Evolutionary conservation across 352 stramenopile genomes (phyloP), one percentile per base, ranked within the genome.

Genomic region (Globisporangium cystogenes): DNA sequence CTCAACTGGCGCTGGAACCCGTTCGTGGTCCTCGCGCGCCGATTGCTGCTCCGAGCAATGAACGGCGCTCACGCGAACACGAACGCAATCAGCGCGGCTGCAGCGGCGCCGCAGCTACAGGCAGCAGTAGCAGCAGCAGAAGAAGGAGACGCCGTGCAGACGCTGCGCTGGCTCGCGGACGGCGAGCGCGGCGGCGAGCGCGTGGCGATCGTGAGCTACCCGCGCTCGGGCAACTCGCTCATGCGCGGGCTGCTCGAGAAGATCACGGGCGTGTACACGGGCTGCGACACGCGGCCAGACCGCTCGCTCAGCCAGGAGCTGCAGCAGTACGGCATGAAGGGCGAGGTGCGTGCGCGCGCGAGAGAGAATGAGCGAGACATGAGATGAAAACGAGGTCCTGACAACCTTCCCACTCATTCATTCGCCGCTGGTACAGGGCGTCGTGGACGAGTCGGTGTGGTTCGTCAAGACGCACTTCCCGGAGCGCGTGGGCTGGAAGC

Each of bases 391-490:
- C 11, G 36, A 42, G 36, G 16, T 12, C 6, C 36, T 42, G 18
- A 42, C 36, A 39, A n/a, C n/a, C n/a, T n/a, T n/a, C n/a, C n/a
- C n/a, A n/a, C n/a, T n/a, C n/a, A n/a, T n/a, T n/a, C n/a, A n/a
- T n/a, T n/a, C n/a, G n/a, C n/a, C n/a, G n/a, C n/a, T n/a, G n/a
- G 4, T 27, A 20, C 40, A 45, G 70, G 96, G 96, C n/a, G 76
- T 99, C 35, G 86, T 97, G 36, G 91, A 98, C 55, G 88, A 97
- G 14, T 86, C 80, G 15, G 93, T 98, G n/a, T 91, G 86, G 66
- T 94, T 99, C 58, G 94, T 99, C 20, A 99, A 99, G 77, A 98
- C 96, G 27, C 97, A 99, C 73, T 99, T 95, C 59, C 97, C 97
- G 0, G 97, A 99, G 69, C 86, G 97, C 23, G 79, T 84, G n/a